Percentiles rank a stretch among this genome's conserved stretches.
Conservation (phyloP, 331 rosid genomes). For the Spiraea crenata region DNA sequence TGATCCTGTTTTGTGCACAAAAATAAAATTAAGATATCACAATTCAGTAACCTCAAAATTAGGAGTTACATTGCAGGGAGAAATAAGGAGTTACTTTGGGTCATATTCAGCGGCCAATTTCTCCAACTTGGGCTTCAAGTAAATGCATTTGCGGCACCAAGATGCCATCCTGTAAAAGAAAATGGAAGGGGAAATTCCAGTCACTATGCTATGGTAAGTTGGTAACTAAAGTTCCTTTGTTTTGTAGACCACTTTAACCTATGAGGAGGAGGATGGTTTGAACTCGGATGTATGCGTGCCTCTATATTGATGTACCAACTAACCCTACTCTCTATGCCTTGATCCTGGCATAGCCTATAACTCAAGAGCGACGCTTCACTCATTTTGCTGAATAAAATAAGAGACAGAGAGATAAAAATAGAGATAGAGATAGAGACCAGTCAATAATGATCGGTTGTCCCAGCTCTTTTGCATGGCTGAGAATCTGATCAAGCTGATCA, state of each 20-base stretch:
- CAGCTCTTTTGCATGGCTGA: constrained; percentile 44
- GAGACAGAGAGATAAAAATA: background rate
- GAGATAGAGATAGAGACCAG: constrained; percentile 43
- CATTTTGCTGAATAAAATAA: background rate
- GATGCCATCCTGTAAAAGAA: constrained; percentile 72
- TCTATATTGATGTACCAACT: too few relatives aligned
- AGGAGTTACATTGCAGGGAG: background rate
- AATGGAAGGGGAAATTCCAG: background rate
- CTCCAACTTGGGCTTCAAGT: constrained; percentile 90
- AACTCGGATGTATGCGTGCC: too few relatives aligned
- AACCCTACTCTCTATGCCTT: too few relatives aligned
- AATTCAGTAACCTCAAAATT: background rate
- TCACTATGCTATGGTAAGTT: too few relatives aligned
- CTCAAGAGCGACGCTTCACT: background rate
- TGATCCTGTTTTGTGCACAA: constrained; percentile 37
- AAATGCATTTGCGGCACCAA: constrained; percentile 96
- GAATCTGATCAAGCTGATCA: constrained; percentile 74
- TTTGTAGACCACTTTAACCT: background rate
- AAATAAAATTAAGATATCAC: background rate
- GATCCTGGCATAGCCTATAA: too few relatives aligned
- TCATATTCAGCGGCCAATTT: constrained; percentile 78
- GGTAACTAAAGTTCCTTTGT: too few relatives aligned
- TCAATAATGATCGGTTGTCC: constrained; percentile 73
- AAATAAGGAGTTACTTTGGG: constrained; percentile 43
- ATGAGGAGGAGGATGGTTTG: background rate